Base-by-base conservation (phyloP, 495 filamentous ascomycete genomes). In the Amniculicola lignicola region DNA sequence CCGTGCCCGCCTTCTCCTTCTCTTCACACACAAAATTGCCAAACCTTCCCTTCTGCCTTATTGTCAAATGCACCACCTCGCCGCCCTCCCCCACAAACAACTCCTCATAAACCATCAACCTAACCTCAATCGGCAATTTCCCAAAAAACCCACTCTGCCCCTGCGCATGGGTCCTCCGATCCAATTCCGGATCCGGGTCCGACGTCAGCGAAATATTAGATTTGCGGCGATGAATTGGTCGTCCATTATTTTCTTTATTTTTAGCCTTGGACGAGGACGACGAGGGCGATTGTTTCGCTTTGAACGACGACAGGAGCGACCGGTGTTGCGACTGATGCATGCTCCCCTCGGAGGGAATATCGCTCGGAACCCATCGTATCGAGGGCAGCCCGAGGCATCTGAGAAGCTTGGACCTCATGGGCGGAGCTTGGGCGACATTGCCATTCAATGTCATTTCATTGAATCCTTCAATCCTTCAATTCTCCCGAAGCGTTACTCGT, bases 1-100 rank as follows among this genome's bases (percentile, higher is more conserved):
- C 59, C 24, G 48, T 39, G 9, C 41, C 60, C 35, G 46, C 53
- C 21, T 52, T 65, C 19, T 61, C 50, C 15, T 59, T 60, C 41
- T 58, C 59, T 43, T 27, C 22, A 25, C 60, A 63, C 14, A 63
- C 16, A 51, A 63, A 63, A 51, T 63, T 54, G 0, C 48, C 54
- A 42, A 54, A 58, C 27, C 31, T 22, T 23, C 28, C 29, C 51
- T 48, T 55, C 4, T 14, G 14, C 12, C 45, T 46, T 22, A 56
- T n/a, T 1, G 56, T 64, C n/a, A 64, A 40, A 49, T 64, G 61
- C 24, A 64, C 41, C 1, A 29, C 42, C 45, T 55, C 44, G 9
- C 28, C 29, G 21, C 35, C 38, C 9, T 51, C 50, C 4, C 56
- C 18, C 2, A 57, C 44, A 31, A 39, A 50, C n/a, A n/a, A n/a